These are phyloP conservation scores for Rutstroemia sp. DNA, from an alignment of 2,329 filamentous ascomycete genomes.

Conservation along the genomic window DNA sequence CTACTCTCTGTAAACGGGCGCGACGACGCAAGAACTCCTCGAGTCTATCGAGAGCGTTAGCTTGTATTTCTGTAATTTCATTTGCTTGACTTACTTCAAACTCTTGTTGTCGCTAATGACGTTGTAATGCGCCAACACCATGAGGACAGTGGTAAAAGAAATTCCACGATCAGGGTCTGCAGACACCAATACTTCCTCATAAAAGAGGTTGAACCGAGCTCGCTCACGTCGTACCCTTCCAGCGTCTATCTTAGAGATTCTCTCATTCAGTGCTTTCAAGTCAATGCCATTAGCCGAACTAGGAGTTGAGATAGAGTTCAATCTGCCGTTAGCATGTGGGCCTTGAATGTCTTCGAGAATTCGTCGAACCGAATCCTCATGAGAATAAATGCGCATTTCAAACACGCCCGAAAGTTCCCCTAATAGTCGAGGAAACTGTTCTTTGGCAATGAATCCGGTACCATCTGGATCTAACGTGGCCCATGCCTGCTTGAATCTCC, in stretches of 20 bases:
- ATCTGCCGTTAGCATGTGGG: slow-evolving; percentile 32
- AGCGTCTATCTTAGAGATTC: slow-evolving; percentile 68
- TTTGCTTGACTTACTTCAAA: slow-evolving; percentile 50
- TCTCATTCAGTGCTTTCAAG: slow-evolving; percentile 64
- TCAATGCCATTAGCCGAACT: slow-evolving; percentile 55
- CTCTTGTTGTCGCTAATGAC: slow-evolving; percentile 98
- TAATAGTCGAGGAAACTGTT: slow-evolving; percentile 79
- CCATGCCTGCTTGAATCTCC: slow-evolving; percentile 98
- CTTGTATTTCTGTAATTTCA: background rate
- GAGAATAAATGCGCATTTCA: slow-evolving; percentile 92
- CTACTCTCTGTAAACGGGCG: slow-evolving; percentile 83
- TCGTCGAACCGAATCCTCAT: slow-evolving; percentile 77
- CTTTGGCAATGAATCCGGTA: slow-evolving; percentile 83
- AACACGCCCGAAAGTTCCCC: slow-evolving; percentile 93
- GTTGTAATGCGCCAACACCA: slow-evolving; percentile 97
- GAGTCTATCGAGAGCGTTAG: slow-evolving; percentile 46
- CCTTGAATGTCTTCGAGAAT: slow-evolving; percentile 76
- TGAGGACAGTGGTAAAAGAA: slow-evolving; percentile 82
- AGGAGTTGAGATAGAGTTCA: slow-evolving; percentile 44
- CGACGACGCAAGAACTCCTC: slow-evolving; percentile 92
- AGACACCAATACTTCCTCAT: slow-evolving; percentile 90
- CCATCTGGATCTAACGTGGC: slow-evolving; percentile 89
- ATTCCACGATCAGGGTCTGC: slow-evolving; percentile 86
- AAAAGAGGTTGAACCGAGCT: slow-evolving; percentile 85
- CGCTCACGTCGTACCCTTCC: slow-evolving; percentile 67